A percentile compares a stretch with the other conserved stretches of the same genome.
Evolutionary conservation across 2,329 filamentous ascomycete species (phyloP).

Genomic region (Scedosporium dehoogii): DNA sequence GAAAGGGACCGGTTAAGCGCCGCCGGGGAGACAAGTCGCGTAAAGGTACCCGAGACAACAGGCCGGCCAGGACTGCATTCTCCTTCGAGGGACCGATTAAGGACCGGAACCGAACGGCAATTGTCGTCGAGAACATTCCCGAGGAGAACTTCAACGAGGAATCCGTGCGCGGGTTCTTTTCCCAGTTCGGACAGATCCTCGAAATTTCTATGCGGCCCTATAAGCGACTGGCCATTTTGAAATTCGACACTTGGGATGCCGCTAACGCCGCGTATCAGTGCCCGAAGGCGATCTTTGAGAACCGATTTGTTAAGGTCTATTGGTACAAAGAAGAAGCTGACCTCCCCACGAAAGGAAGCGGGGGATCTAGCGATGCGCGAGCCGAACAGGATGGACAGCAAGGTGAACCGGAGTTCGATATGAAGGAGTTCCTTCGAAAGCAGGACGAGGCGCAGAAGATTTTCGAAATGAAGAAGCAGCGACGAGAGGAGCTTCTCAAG

Average conservation of each 20-base stretch:
- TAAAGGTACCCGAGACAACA: constrained; percentile 21
- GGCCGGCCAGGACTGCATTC: constrained; percentile 41
- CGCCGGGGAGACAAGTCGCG: constrained; percentile 23
- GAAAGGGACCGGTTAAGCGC: constrained; percentile 13
- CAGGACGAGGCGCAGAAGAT: constrained; percentile 64
- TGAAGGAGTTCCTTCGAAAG: constrained; percentile 56
- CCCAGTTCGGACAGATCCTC: constrained; percentile 57
- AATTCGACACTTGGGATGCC: constrained; percentile 53
- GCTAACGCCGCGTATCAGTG: constrained; percentile 65
- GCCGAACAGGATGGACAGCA: constrained; percentile 11
- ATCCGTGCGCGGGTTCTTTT: constrained; percentile 58
- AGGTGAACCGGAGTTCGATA: constrained; percentile 49
- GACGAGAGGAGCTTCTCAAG: constrained; percentile 52
- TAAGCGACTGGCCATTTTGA: constrained; percentile 59
- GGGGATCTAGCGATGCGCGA: background rate
- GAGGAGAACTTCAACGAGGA: constrained; percentile 59
- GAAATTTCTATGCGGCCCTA: constrained; percentile 56
- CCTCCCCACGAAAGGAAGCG: constrained; percentile 10
- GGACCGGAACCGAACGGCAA: constrained; percentile 53
- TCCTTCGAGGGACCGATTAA: constrained; percentile 53
- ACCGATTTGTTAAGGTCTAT: constrained; percentile 76
- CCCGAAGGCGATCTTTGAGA: constrained; percentile 74
- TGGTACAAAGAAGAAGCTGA: constrained; percentile 55
- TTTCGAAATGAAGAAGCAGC: constrained; percentile 55
- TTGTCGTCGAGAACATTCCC: constrained; percentile 72